Percentiles rank a stretch among this genome's conserved stretches.
Evolutionary conservation across 2,329 filamentous ascomycete species (phyloP).

Genomic region (Cadophora gregata): DNA sequence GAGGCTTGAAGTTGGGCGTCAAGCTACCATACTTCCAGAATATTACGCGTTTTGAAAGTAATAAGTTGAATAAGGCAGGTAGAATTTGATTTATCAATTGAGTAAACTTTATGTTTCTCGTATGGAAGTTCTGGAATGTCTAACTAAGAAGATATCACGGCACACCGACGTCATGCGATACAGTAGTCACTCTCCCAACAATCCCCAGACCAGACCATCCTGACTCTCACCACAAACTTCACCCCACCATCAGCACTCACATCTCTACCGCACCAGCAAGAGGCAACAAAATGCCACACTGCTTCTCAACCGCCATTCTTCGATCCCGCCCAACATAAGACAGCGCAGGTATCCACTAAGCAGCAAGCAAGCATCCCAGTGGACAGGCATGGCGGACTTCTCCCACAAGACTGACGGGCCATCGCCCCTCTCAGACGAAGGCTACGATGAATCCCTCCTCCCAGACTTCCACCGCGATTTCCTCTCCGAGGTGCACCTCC

Average conservation of each 20-base stretch:
- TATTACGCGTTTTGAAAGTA: neutral
- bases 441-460: conserved; percentile 71
- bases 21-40: conserved; percentile 1
- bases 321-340: conserved; percentile 5
- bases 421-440: conserved; percentile 65
- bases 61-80: neutral
- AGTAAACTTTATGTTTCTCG: neutral
- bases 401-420: conserved; percentile 52
- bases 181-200: conserved; percentile 19
- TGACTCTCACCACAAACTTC: conserved; percentile 4
- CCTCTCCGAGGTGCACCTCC: conserved; percentile 72
- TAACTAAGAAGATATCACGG: conserved; percentile 17
- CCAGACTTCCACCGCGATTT: conserved; percentile 86
- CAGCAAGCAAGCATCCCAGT: neutral
- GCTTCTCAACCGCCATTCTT: neutral
- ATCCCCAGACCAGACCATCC: conserved; percentile 13
- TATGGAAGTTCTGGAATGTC: neutral
- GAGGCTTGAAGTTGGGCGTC: neutral
- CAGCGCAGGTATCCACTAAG: neutral
- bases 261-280: neutral
- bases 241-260: conserved; percentile 19
- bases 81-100: neutral
- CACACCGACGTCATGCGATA: conserved; percentile 30
- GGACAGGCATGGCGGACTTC: conserved; percentile 42
- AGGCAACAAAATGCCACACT: conserved; percentile 13